These are phyloP conservation scores for Cladobotryum mycophilum DNA, from an alignment of 2,329 filamentous ascomycete species.

Conservation along the genomic window DNA sequence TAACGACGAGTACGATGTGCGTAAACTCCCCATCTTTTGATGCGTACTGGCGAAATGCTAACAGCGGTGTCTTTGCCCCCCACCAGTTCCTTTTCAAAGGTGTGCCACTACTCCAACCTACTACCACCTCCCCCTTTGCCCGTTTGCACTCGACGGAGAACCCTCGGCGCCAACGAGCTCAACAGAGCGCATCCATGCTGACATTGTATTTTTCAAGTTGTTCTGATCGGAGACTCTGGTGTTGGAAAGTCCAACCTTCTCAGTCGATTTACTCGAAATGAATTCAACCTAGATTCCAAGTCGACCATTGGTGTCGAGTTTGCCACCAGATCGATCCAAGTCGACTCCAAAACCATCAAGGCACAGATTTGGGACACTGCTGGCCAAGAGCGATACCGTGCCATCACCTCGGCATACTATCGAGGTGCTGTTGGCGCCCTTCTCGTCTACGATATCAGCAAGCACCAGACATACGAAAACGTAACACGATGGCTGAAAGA, in stretches of 20 bases:
- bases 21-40: constrained; percentile 30
- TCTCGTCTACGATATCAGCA: constrained; percentile 99
- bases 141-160: constrained; percentile 12
- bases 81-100: constrained; percentile 97
- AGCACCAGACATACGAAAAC: constrained; percentile 98
- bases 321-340: constrained; percentile 95
- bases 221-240: constrained; percentile 97
- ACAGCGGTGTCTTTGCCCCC: constrained; percentile 22
- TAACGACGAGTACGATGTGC: constrained; percentile 99
- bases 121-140: constrained; percentile 24
- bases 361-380: constrained; percentile 99
- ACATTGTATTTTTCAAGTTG: constrained; percentile 54
- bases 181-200: constrained; percentile 21
- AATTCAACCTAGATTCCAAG: constrained; percentile 99
- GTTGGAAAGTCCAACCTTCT: constrained; percentile 99
- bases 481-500: constrained; percentile 99
- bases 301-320: constrained; percentile 99
- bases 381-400: constrained; percentile 96
- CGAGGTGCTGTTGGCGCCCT: constrained; percentile 94
- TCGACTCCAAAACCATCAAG: constrained; percentile 99
- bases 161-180: constrained; percentile 5
- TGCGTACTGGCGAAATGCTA: constrained; percentile 21
- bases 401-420: constrained; percentile 99
- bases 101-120: constrained; percentile 31
- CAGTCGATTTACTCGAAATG: constrained; percentile 98